Base-by-base conservation (phyloP, 495 filamentous ascomycete genomes). In the Xylona heveae region DNA sequence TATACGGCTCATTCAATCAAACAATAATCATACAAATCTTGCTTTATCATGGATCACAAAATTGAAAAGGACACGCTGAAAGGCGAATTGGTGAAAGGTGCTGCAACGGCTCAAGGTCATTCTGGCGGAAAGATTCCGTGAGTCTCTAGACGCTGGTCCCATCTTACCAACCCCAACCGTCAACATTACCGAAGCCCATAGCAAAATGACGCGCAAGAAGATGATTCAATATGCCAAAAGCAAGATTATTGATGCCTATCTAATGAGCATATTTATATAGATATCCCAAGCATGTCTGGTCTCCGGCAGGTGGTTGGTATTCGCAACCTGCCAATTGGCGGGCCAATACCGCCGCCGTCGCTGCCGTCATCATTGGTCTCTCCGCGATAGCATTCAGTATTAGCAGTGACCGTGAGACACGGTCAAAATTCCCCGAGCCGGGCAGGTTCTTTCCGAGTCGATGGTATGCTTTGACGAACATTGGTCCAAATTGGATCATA, bases 231-330 rank as follows among this genome's bases (percentile, higher is more conserved):
- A n/a, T n/a, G n/a, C n/a, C n/a, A n/a, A n/a, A n/a, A n/a, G 27
- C 42, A 32, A 34, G 15, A 14, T 10, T 31, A 24, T n/a, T 38
- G 27, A 30, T 33, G 35, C 13, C 38, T 25, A 33, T 19, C 31
- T 39, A 19, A 34, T 16, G 17, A 4, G 9, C 13, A 15, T 31
- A n/a, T n/a, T n/a, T n/a, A 6, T 7, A 19, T 46, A 95, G 85
- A 48, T 94, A 93, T 56, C 88, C 88, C 48, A 93, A 93, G 62
- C 83, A 97, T 62, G 78, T 97, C 61, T 97, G 88, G 88, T 95
- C 88, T 47, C 88, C 88, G 37, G 65, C 88, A 36, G 88, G 88
- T 61, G 88, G 88, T 46, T 97, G 90, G 88, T 97, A 97, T 56
- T 57, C 74, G 19, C 85, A 82, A 51, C 88, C 88, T 6, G 59